phyloP scores from a whole-genome alignment of 139 green algal genomes.

The Micractinium conductrix region DNA sequence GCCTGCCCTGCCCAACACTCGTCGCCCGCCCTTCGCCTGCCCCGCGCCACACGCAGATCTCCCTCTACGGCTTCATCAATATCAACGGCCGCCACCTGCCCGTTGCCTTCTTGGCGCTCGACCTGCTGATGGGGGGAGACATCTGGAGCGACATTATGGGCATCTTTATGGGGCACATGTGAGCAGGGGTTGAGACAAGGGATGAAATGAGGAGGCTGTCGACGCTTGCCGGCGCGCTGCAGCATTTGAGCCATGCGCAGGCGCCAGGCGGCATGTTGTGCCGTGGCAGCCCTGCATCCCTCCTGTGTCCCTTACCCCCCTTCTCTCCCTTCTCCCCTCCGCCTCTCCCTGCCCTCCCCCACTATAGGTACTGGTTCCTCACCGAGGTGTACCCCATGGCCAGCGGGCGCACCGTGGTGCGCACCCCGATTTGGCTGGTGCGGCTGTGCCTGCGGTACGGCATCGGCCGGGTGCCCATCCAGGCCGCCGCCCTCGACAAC shows the following conservation, averaged over 20 bases:
- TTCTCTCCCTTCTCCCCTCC: background rate
- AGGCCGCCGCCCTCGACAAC: conserved; percentile 21
- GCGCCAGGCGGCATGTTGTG: background rate
- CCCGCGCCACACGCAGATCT: conserved; percentile 17
- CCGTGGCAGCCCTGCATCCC: no score
- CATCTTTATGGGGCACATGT: conserved; percentile 68
- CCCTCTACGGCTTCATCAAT: conserved; percentile 61
- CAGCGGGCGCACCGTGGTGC: conserved; percentile 34
- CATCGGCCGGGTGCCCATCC: conserved; percentile 28
- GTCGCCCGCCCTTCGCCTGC: background rate
- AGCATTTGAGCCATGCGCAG: no score
- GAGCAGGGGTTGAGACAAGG: background rate
- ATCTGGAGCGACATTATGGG: conserved; percentile 52
- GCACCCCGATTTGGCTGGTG: conserved; percentile 51
- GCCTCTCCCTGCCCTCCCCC: background rate
- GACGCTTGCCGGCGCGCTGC: no score
- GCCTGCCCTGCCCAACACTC: no score
- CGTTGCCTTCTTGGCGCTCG: conserved; percentile 63
- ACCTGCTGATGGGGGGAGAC: conserved; percentile 54
- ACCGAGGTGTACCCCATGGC: conserved; percentile 55
- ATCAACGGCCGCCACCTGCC: conserved; percentile 63
- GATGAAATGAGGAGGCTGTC: background rate
- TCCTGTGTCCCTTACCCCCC: background rate
- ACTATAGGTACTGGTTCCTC: conserved; percentile 31
- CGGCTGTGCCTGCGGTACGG: conserved; percentile 21